phyloP scores from a whole-genome alignment of 805 yeast genomes.

The Kockiozyma suomiensis region DNA sequence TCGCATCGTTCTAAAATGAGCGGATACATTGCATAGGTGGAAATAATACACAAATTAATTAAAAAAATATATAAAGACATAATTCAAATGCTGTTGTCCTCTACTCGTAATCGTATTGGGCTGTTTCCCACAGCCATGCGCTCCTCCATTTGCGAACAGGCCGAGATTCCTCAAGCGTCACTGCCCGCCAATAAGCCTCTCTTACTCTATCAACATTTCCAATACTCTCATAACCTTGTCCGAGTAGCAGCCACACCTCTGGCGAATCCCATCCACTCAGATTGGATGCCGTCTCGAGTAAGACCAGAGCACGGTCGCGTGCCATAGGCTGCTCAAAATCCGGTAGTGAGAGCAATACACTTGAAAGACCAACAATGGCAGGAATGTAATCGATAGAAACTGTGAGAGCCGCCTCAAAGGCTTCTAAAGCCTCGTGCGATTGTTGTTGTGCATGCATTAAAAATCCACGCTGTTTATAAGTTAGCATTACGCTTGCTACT shows the following conservation, averaged over 20 bases:
- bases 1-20: too few relatives aligned
- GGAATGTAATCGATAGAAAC: conserved; percentile 31
- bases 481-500: not conserved
- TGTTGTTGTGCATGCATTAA: conserved; percentile 23
- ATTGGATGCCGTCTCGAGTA: conserved; percentile 28
- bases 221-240: conserved; percentile 18
- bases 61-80: too few relatives aligned
- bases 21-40: too few relatives aligned
- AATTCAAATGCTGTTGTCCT: not conserved
- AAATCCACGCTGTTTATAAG: conserved; percentile 22
- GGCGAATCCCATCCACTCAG: conserved; percentile 28
- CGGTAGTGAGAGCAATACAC: conserved; percentile 12
- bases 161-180: conserved; percentile 28
- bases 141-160: conserved; percentile 27
- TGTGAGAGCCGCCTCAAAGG: conserved; percentile 33
- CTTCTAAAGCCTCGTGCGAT: conserved; percentile 18
- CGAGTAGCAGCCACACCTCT: conserved; percentile 31
- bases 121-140: conserved; percentile 31
- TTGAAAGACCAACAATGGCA: conserved; percentile 27
- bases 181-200: conserved; percentile 25
- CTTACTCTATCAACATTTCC: conserved; percentile 17
- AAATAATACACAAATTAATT: too few relatives aligned
- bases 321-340: conserved; percentile 32
- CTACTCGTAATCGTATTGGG: conserved; percentile 10
- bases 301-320: conserved; percentile 31